Evolutionary conservation across 169 alveolate genomes (phyloP).

Genomic region (Eimeria necatrix): DNA sequence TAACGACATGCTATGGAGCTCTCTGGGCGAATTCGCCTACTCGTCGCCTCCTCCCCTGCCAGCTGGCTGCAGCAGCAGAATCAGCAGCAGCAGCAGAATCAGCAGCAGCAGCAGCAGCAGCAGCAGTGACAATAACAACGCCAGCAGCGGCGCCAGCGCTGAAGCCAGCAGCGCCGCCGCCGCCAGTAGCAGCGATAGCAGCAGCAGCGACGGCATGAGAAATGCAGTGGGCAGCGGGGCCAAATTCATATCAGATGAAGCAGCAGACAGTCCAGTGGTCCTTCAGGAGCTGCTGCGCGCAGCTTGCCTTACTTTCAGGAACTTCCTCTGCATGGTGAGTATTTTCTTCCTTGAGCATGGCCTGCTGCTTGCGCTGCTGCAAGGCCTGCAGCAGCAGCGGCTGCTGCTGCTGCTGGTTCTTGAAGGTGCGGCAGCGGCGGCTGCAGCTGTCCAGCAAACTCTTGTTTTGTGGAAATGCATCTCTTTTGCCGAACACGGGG

Average conservation of each 20-base stretch:
- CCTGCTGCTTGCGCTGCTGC: constrained; percentile 28
- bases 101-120: constrained; percentile 29
- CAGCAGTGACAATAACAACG: not conserved
- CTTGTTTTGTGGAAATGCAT: not conserved
- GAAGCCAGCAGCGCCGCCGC: not conserved
- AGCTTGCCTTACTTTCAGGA: not conserved
- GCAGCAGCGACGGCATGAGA: not conserved
- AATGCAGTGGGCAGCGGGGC: constrained; percentile 17
- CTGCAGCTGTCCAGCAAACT: not conserved
- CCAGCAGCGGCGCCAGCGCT: constrained; percentile 8
- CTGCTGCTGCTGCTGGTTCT: constrained; percentile 19
- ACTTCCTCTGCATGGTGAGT: constrained; percentile 59
- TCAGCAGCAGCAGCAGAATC: constrained; percentile 36
- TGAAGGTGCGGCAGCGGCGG: not conserved
- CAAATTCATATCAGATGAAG: constrained; percentile 32
- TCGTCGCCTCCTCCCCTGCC: constrained; percentile 66
- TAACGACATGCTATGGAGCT: constrained; percentile 79
- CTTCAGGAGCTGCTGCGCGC: constrained; percentile 70
- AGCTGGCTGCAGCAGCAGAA: constrained; percentile 19
- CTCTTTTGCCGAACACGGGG: not conserved
- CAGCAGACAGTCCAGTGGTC: constrained; percentile 76
- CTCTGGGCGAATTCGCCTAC: constrained; percentile 74
- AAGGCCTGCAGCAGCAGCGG: not conserved
- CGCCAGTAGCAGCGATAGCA: not conserved
- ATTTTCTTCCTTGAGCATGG: not conserved